Evolutionary conservation across 2,329 filamentous ascomycete genomes (phyloP), one percentile per base, ranked within the genome.

Genomic region (Monosporascus sp.): DNA sequence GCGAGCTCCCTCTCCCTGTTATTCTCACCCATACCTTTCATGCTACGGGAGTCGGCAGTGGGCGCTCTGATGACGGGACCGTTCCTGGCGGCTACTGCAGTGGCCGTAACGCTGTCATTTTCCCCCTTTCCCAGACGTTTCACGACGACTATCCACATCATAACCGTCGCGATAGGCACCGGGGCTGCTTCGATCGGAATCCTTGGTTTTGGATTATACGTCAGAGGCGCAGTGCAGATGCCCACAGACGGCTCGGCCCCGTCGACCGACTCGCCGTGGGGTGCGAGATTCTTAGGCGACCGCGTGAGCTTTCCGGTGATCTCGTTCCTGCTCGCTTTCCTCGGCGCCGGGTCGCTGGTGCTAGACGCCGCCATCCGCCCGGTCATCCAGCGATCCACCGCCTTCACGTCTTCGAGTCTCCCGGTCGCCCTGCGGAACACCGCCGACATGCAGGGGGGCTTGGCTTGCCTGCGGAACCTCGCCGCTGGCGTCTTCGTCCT

Each of bases 381-480:
- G 2, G 61, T 76, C 25, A 68, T 81, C 45, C 68, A 69, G 25
- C 69, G 72, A n/a, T 79, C 76, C 34, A 74, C 77, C 7, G 72
- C 73, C 46, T 80, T 77, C 56, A 80, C 76, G 0, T 74, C 71
- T 3, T 69, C 74, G 6, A 79, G 72, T 60, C 67, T 79, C 24
- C 67, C 67, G n/a, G 65, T 73, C 14, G 71, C 72, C 24, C 68
- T 77, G 50, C 72, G 77, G 31, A 76, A 70, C 58, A 73, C 72
- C 17, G 70, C 70, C 15, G 77, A 81, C 57, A 80, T 81, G 77
- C 65, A 71, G 25, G 72, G 68, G 3, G 73, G 68, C 31, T 68
- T 78, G 2, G 55, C 65, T 2, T 68, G 72, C 38, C 70, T 75
- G 65, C 70, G 74, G 22, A 69, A 65, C 14, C 47, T 79, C 17